A percentile compares a stretch with the other conserved stretches of the same genome.
These are phyloP conservation scores for Pseudoperonospora humuli DNA, from an alignment of 352 stramenopile genomes.

Conservation along the genomic window DNA sequence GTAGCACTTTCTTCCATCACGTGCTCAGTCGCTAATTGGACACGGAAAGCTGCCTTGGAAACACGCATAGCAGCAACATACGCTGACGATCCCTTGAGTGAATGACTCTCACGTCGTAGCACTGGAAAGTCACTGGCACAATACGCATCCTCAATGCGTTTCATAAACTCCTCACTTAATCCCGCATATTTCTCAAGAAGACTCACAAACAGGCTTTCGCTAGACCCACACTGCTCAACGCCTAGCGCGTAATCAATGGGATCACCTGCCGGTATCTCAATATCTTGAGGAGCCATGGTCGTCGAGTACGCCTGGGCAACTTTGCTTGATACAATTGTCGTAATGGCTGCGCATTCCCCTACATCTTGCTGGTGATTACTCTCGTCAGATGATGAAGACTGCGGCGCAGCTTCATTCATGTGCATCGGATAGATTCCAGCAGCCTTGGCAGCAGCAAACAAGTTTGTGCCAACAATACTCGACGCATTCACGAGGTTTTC, in stretches of 20 bases:
- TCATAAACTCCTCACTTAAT: conserved; percentile 69
- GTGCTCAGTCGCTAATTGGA: conserved; percentile 69
- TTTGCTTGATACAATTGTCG: conserved; percentile 22
- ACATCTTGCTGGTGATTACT: conserved; percentile 18
- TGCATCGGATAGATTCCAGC: conserved; percentile 30
- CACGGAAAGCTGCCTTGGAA: conserved; percentile 72
- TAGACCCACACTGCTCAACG: conserved; percentile 74
- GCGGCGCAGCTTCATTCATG: conserved; percentile 6
- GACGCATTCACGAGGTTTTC: conserved; percentile 31
- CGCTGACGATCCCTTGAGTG: conserved; percentile 81
- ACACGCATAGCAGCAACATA: conserved; percentile 80
- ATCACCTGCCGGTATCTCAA: conserved; percentile 69
- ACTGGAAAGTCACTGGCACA: conserved; percentile 44
- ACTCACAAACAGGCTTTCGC: conserved; percentile 78
- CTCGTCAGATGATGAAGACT: conserved; percentile 19
- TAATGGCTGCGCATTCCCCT: conserved; percentile 14
- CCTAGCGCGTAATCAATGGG: conserved; percentile 73
- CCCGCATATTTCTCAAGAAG: conserved; percentile 74
- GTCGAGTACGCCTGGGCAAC: conserved; percentile 38
- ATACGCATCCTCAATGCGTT: conserved; percentile 62
- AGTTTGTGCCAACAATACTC: conserved; percentile 30
- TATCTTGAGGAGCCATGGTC: conserved; percentile 48
- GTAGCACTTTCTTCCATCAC: conserved; percentile 53
- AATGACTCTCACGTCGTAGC: conserved; percentile 70
- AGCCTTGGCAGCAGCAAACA: conserved; percentile 28